Percentiles rank a stretch among this genome's conserved stretches.
phyloP scores from a whole-genome alignment of 1,284 basidiomycete species.

The Ganoderma leucocontextum region DNA sequence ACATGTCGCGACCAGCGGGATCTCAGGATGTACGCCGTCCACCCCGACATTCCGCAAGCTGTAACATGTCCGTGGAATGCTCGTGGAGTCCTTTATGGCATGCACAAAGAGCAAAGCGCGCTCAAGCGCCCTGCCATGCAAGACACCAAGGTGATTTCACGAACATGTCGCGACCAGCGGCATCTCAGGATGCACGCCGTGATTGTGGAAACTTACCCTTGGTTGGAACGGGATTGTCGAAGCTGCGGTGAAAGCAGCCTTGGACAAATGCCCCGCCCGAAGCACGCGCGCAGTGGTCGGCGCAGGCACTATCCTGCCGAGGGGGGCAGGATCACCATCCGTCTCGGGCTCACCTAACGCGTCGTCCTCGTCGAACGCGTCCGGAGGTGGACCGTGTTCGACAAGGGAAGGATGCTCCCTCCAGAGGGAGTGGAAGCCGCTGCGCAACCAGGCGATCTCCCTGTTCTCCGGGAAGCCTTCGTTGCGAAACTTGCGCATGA shows the following conservation, averaged over 20 bases:
- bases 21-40: too few species aligned
- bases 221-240: slow-evolving; percentile 51
- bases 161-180: too few species aligned
- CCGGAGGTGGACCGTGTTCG: slow-evolving; percentile 55
- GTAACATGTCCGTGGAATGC: too few species aligned
- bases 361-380: slow-evolving; percentile 64
- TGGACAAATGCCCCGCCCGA: slow-evolving; percentile 68
- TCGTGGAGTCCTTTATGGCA: too few species aligned
- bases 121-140: too few species aligned
- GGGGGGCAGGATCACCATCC: slow-evolving; percentile 16
- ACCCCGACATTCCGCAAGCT: too few species aligned
- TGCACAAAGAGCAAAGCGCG: too few species aligned
- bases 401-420: slow-evolving; percentile 60
- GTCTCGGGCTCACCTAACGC: slow-evolving; percentile 27
- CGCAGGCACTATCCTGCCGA: slow-evolving; percentile 30
- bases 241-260: slow-evolving; percentile 67
- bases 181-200: too few species aligned
- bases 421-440: slow-evolving; percentile 81
- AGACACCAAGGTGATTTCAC: too few species aligned
- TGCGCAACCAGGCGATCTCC: slow-evolving; percentile 75
- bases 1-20: too few species aligned
- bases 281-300: slow-evolving; percentile 46
- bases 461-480: slow-evolving; percentile 69
- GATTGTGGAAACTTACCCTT: slow-evolving; percentile 15
- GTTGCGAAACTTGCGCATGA: slow-evolving; percentile 86